Evolutionary conservation across 176 grass and related monocot genomes (phyloP).

Genomic region (Zoysia japonica): DNA sequence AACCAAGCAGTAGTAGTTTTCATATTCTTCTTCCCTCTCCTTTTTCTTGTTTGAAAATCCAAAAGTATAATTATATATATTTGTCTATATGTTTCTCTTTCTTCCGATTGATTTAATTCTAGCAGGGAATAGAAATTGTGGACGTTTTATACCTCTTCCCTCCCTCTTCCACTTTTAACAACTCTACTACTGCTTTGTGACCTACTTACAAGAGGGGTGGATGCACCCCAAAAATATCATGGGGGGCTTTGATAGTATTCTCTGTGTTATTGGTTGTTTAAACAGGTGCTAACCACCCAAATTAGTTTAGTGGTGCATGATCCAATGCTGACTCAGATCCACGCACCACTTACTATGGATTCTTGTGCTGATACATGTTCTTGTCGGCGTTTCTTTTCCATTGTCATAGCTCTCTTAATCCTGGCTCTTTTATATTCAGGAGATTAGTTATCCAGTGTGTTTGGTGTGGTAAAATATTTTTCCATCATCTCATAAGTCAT

Average conservation of each 20-base stretch:
- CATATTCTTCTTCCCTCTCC: too few species aligned
- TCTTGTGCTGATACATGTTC: slow-evolving; percentile 38
- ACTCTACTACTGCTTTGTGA: neutral
- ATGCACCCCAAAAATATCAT: slow-evolving; percentile 18
- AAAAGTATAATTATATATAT: neutral
- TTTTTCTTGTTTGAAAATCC: neutral
- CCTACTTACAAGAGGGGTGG: slow-evolving; percentile 4
- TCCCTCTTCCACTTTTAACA: too few species aligned
- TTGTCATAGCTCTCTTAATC: slow-evolving; percentile 23
- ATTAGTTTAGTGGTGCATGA: slow-evolving; percentile 38
- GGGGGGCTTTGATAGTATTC: slow-evolving; percentile 29
- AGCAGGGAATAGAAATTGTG: slow-evolving; percentile 19
- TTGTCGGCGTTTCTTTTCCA: slow-evolving; percentile 24
- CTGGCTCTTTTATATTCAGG: neutral
- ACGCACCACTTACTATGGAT: slow-evolving; percentile 43
- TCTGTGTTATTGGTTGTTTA: slow-evolving; percentile 19
- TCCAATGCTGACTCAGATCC: slow-evolving; percentile 70
- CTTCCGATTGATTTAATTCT: slow-evolving; percentile 8
- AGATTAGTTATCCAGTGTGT: slow-evolving; percentile 5
- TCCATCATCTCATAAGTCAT: neutral
- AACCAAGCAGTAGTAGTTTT: slow-evolving; percentile 23
- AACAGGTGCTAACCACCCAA: neutral
- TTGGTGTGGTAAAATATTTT: neutral
- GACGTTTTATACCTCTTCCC: neutral
- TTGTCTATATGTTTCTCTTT: slow-evolving; percentile 2